Conservation (phyloP, 495 filamentous ascomycete genomes). For the Podospora pseudoanserina region DNA sequence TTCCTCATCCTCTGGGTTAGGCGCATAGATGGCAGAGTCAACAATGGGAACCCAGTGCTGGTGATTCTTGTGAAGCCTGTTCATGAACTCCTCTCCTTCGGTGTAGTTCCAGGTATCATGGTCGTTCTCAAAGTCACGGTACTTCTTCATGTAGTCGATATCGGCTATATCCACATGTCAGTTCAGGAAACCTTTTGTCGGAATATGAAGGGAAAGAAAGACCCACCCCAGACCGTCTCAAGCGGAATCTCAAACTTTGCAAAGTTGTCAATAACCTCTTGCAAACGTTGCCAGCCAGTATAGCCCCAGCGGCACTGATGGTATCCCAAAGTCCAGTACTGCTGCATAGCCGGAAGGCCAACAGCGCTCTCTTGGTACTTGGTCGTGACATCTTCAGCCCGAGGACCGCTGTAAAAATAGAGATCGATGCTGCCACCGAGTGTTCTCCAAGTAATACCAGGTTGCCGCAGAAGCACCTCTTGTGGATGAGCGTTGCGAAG, state of each 20-base stretch:
- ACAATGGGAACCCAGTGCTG: constrained; percentile 82
- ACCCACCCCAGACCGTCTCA: constrained; percentile 66
- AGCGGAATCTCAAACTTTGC: constrained; percentile 68
- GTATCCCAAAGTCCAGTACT: constrained; percentile 84
- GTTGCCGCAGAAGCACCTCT: constrained; percentile 62
- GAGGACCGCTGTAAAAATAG: constrained; percentile 75
- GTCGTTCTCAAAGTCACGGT: constrained; percentile 72
- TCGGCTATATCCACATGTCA: constrained; percentile 41
- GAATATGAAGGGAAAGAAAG: not conserved
- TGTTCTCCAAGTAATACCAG: constrained; percentile 74
- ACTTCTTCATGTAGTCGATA: constrained; percentile 75
- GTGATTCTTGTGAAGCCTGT: constrained; percentile 58
- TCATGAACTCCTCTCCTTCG: constrained; percentile 63
- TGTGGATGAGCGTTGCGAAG: constrained; percentile 75
- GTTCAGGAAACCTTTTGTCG: not conserved
- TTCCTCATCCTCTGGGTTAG: constrained; percentile 64
- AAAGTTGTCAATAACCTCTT: constrained; percentile 77
- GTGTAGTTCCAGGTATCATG: constrained; percentile 59
- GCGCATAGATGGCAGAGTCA: constrained; percentile 77
- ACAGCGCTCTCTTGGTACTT: constrained; percentile 68
- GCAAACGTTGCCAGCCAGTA: constrained; percentile 66
- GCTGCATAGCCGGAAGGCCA: constrained; percentile 75
- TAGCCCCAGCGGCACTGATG: constrained; percentile 87
- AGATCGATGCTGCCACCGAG: constrained; percentile 78
- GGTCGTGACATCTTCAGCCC: constrained; percentile 63